Evolutionary conservation across 2,329 filamentous ascomycete genomes (phyloP), one percentile per base, ranked within the genome.

Genomic region (Colletotrichum neosansevieriae): DNA sequence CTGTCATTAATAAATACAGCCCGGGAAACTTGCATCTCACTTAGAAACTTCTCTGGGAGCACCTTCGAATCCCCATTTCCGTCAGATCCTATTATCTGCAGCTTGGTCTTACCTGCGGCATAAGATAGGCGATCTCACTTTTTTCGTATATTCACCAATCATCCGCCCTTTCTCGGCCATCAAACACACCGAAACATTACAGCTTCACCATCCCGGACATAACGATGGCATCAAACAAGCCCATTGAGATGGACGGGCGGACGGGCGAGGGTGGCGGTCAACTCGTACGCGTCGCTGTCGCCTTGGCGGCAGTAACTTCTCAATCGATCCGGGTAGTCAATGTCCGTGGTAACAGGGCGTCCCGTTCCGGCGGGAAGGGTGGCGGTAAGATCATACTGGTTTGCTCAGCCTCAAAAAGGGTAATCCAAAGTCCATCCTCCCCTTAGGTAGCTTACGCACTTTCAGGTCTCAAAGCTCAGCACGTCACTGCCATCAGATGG

Each of bases 211-310:
- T 9, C 6, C 36, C 13, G 36, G 11, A 38, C 42, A 45, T 42
- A 5, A 12, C n/a, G 6, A 66, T 66, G 63, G 24, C 64, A 21
- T 45, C 45, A 9, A 10, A 1, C 17, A 81, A 79, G 47, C 69
- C 75, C 7, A 81, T 89, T 24, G 78, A 82, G 59, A 75, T 90
- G 2, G 87, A 89, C 71, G 88, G 88, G 15, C 77, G 82, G 12
- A 86, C 83, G 0, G 88, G 88, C 1, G 88, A 90, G 73, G 89
- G 89, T 4, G 89, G 88, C 4, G 88, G 88, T 2, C 88, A 91
- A 71, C 76, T 91, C 0, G 83, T 90, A 0, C 79, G 89, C 49
- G 79, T 89, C 1, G 87, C 88, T 2, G 80, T 87, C 40, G 81
- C 81, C 1, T 78, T 91, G 6, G 84, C 88, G 11, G 85, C 88